phyloP scores from a whole-genome alignment of 139 green algal genomes.

The Pleodorina starrii region DNA sequence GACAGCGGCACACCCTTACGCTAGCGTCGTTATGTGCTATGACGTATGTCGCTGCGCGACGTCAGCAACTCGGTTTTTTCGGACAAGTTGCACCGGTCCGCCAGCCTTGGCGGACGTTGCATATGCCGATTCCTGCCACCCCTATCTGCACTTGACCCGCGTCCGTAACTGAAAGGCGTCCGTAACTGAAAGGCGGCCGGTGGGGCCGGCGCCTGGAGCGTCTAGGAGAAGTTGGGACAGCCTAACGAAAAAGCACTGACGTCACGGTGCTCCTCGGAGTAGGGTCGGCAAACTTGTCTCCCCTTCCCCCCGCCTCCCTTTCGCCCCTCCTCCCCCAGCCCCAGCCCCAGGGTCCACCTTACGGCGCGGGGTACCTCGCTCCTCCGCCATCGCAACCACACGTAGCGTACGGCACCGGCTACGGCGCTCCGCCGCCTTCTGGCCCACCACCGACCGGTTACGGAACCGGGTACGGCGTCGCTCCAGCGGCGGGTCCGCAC shows the following conservation, averaged over 20 bases:
- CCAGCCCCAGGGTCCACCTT: not conserved
- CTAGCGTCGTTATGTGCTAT: too few species aligned
- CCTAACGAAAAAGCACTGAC: not conserved
- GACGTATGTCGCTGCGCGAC: too few species aligned
- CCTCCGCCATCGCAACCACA: not conserved
- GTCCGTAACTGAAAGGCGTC: too few species aligned
- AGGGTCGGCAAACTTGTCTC: too few species aligned
- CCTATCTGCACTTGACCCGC: too few species aligned
- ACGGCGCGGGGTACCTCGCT: not conserved
- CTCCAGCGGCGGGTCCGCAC: too few species aligned
- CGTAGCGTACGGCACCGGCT: not conserved
- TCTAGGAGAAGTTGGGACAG: not conserved
- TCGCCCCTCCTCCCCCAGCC: not conserved
- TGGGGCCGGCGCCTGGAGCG: too few species aligned
- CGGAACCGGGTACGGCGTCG: not conserved
- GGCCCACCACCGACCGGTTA: not conserved
- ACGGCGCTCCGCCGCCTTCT: constrained; percentile 2
- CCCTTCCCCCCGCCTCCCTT: not conserved
- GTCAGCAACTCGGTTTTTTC: too few species aligned
- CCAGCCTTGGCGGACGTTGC: too few species aligned
- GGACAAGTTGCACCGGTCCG: too few species aligned
- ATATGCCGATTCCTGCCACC: too few species aligned
- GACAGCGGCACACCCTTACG: not conserved
- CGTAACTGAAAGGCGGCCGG: too few species aligned
- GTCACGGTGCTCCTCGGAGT: not conserved